Percentiles rank a stretch among this genome's conserved stretches.
Conservation (phyloP, 345 rosid species). For the Lagerstroemia speciosa region DNA sequence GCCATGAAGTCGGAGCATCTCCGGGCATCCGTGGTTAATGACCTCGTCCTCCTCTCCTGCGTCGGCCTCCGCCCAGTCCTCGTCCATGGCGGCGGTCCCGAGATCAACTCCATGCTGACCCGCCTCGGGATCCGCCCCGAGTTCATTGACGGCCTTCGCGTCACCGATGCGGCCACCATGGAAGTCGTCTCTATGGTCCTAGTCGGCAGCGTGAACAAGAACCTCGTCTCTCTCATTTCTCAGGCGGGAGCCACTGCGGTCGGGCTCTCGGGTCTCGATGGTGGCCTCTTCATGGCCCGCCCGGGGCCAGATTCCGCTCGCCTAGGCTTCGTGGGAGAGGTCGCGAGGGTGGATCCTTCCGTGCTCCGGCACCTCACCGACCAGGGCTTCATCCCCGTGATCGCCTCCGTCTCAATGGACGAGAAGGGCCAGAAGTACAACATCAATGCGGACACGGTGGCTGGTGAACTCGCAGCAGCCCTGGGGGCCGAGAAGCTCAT, state of each 20-base stretch:
- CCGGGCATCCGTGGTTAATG: slow-evolving; percentile 59
- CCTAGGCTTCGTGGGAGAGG: slow-evolving; percentile 84
- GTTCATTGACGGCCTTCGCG: slow-evolving; percentile 77
- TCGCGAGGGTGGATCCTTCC: slow-evolving; percentile 53
- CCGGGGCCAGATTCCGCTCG: slow-evolving; percentile 62
- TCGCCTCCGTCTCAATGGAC: slow-evolving; percentile 86
- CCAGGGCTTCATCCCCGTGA: slow-evolving; percentile 70
- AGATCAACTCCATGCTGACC: slow-evolving; percentile 60
- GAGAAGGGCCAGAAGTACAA: slow-evolving; percentile 66
- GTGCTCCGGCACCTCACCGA: slow-evolving; percentile 47
- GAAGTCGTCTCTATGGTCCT: slow-evolving; percentile 94
- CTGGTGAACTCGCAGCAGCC: slow-evolving; percentile 91
- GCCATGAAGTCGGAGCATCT: slow-evolving; percentile 83
- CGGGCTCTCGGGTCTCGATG: slow-evolving; percentile 83
- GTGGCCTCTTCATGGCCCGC: slow-evolving; percentile 70
- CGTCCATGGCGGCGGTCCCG: slow-evolving; percentile 95
- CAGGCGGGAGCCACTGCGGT: slow-evolving; percentile 83
- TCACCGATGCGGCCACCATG: slow-evolving; percentile 84
- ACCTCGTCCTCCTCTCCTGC: slow-evolving; percentile 73
- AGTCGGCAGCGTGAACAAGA: slow-evolving; percentile 80
- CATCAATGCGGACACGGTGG: slow-evolving; percentile 91
- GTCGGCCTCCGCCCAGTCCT: slow-evolving; percentile 87
- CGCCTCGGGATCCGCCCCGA: slow-evolving; percentile 58
- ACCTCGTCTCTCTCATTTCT: slow-evolving; percentile 65
- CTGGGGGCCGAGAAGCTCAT: slow-evolving; percentile 88